Evolutionary conservation across 805 yeast species (phyloP).

Genomic region (Cyberlindnera maritima): DNA sequence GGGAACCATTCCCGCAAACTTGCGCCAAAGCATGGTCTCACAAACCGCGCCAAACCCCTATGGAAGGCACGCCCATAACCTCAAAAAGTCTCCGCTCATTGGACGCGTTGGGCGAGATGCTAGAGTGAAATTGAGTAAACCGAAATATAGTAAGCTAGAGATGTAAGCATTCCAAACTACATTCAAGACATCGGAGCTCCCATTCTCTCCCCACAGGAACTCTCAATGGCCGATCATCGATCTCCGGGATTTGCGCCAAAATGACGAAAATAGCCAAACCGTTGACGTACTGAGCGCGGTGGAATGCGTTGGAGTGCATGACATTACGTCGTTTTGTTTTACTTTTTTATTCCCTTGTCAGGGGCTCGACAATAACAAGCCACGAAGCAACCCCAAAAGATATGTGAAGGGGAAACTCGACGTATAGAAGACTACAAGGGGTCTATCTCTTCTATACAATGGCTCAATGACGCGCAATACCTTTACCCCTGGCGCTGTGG

Average conservation of each 20-base stretch:
- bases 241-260: constrained; percentile 1
- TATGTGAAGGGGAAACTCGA: not conserved
- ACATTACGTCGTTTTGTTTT: not conserved
- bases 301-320: constrained; percentile 9
- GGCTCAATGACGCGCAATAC: not conserved
- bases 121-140: no score
- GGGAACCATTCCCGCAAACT: not conserved
- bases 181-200: no score
- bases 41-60: not conserved
- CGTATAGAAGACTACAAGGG: not conserved
- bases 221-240: not conserved
- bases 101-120: not conserved
- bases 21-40: not conserved
- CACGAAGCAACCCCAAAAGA: not conserved
- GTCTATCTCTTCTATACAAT: not conserved
- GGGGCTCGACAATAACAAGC: not conserved
- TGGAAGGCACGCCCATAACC: constrained; percentile 1
- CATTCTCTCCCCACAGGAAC: not conserved
- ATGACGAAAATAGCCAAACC: constrained; percentile 5
- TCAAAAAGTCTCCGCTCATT: not conserved
- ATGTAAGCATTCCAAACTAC: no score
- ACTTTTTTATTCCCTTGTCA: no score
- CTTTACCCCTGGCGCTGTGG: not conserved
- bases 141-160: no score
- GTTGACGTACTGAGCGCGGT: constrained; percentile 5